These are phyloP conservation scores for Talaromyces borbonicus DNA, from an alignment of 495 filamentous ascomycete genomes.

Conservation along the genomic window DNA sequence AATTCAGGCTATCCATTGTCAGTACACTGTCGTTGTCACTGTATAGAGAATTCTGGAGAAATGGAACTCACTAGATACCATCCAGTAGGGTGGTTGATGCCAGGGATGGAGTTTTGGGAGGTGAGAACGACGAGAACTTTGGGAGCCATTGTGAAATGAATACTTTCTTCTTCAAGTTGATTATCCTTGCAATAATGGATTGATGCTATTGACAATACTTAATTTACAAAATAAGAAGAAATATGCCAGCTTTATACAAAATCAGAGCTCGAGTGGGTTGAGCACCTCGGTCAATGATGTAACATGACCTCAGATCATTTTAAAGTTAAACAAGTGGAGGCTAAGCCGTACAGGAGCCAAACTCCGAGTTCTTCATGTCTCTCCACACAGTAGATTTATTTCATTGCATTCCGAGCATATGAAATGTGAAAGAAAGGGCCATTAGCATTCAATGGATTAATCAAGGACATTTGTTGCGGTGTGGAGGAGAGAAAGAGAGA, in stretches of 20 bases:
- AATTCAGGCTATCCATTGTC: conserved; percentile 49
- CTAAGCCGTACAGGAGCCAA: background rate
- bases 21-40: background rate
- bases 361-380: too few species aligned
- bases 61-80: conserved; percentile 50
- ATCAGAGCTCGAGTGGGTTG: background rate
- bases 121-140: conserved; percentile 63
- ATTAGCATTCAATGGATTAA: background rate
- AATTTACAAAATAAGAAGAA: background rate
- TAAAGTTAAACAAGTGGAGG: background rate
- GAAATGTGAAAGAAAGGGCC: too few species aligned
- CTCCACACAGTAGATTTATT: too few species aligned
- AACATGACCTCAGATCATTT: background rate
- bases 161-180: background rate
- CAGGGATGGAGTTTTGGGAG: conserved; percentile 45
- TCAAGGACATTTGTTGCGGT: background rate
- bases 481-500: background rate
- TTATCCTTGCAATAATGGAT: background rate
- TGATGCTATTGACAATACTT: too few species aligned
- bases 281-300: background rate
- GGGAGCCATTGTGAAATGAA: conserved; percentile 24
- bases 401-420: too few species aligned
- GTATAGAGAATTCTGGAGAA: background rate
- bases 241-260: background rate
- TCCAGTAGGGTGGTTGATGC: conserved; percentile 46